These are phyloP conservation scores for Candida parachauliodes DNA, from an alignment of 805 yeast genomes.

Conservation along the genomic window DNA sequence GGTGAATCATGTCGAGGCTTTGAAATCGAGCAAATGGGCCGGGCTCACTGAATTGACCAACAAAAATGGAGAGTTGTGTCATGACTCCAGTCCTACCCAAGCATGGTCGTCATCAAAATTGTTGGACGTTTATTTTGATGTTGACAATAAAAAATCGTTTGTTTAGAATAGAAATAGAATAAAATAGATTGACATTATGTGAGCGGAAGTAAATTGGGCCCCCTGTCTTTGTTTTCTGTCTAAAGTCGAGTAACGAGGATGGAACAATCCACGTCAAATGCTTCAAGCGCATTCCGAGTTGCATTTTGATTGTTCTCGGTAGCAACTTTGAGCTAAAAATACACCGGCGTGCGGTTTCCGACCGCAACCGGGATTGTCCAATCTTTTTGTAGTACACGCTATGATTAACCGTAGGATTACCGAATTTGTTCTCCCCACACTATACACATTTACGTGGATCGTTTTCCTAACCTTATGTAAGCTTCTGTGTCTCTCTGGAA, in stretches of 20 bases:
- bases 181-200: too few relatives aligned
- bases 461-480: conserved; percentile 2
- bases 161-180: background rate
- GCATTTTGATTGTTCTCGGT: too few relatives aligned
- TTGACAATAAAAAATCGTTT: conserved; percentile 29
- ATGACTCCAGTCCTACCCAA: conserved; percentile 91
- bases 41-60: conserved; percentile 92
- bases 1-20: conserved; percentile 64
- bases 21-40: conserved; percentile 80
- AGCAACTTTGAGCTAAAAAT: too few relatives aligned
- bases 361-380: too few relatives aligned
- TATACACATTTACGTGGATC: background rate
- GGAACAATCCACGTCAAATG: too few relatives aligned
- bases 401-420: conserved; percentile 4
- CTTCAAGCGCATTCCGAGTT: too few relatives aligned
- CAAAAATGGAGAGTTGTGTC: conserved; percentile 76
- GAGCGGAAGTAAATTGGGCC: too few relatives aligned
- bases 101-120: conserved; percentile 94
- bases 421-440: conserved; percentile 3
- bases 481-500: too few relatives aligned
- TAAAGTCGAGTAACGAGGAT: too few relatives aligned
- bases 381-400: too few relatives aligned
- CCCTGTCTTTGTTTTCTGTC: too few relatives aligned
- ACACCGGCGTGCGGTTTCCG: too few relatives aligned
- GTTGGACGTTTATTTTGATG: conserved; percentile 72